Evolutionary conservation across 139 green algal species (phyloP), one percentile per base, ranked within the genome.

Genomic region (Chlamydomonas asymmetrica): DNA sequence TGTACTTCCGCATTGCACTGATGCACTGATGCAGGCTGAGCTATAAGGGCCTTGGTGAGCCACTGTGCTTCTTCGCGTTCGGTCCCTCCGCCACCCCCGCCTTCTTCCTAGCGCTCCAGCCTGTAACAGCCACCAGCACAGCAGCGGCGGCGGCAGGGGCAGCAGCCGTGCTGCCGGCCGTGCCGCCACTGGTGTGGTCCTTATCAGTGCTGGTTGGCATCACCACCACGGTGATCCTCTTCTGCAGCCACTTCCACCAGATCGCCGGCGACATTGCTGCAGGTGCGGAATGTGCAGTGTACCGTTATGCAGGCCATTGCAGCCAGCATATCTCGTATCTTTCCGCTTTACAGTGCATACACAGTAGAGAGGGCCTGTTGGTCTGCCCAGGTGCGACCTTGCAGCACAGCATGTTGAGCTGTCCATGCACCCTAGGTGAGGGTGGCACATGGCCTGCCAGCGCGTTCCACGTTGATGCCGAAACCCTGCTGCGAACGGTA

Each of bases 11-110:
- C 68, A 63, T 27, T 68, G 16, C 54, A 13, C 49, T 59, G 16
- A 13, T 68, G 32, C 71, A 60, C 23, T 59, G 27, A 39, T 2
- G 23, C 80, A 94, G 91, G 61, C 69, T 97, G 69, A 96, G 90
- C 63, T 99, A 99, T 85, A 95, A 96, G 80, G 97, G 97, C 2
- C 79, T 99, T 5, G 97, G 97, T 0, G 97, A 99, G 88, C 94
- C 95, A 4, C 84, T 99, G 23, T 98, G 94, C 85, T 99, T 99
- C 79, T 6, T 93, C 5, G 92, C 97, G 1, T 99, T 99, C 75
- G 96, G 97, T 0, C 95, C 94, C 16, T 79, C 96, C 1, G 94
- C 96, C 48, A 97, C 91, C 5, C 81, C 78, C 34, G 95, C 97
- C 18, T 99, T 99, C 85, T 99, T 94, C 81, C 82, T 98, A 13